A percentile compares a stretch with the other conserved stretches of the same genome.
Evolutionary conservation across 1,284 basidiomycete genomes (phyloP).

Genomic region (Cryptococcus sp.): DNA sequence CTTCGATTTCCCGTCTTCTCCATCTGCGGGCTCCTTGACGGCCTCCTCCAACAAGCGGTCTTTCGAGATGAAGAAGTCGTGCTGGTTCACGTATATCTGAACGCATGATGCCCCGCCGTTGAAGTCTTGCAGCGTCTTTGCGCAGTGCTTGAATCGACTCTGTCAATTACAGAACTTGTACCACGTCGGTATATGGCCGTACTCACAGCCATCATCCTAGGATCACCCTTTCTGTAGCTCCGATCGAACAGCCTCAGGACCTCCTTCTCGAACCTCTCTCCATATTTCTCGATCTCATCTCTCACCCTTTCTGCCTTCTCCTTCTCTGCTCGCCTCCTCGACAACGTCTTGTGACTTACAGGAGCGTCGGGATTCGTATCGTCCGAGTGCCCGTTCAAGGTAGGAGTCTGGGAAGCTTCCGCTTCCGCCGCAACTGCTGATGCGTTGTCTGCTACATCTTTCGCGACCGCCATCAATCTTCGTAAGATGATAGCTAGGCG

Average conservation of each 20-base stretch:
- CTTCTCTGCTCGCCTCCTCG: slow-evolving; percentile 39
- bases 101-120: slow-evolving; percentile 96
- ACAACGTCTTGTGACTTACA: slow-evolving; percentile 18
- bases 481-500: slow-evolving; percentile 89
- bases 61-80: slow-evolving; percentile 93
- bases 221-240: slow-evolving; percentile 93
- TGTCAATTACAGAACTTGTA: slow-evolving; percentile 69
- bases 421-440: slow-evolving; percentile 65
- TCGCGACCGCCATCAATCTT: slow-evolving; percentile 82
- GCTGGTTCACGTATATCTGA: slow-evolving; percentile 99
- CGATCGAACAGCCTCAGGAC: slow-evolving; percentile 94
- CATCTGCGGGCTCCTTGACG: slow-evolving; percentile 62
- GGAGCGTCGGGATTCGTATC: slow-evolving; percentile 19
- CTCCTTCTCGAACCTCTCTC: slow-evolving; percentile 98
- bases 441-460: slow-evolving; percentile 62
- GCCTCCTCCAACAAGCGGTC: slow-evolving; percentile 64
- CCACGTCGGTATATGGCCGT: neutral
- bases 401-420: slow-evolving; percentile 27
- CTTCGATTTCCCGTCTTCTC: slow-evolving; percentile 57
- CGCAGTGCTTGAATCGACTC: slow-evolving; percentile 72
- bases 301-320: slow-evolving; percentile 51
- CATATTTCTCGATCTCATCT: slow-evolving; percentile 84
- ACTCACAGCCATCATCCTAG: slow-evolving; percentile 97
- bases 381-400: slow-evolving; percentile 21
- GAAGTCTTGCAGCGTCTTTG: slow-evolving; percentile 94